phyloP scores from a whole-genome alignment of 1,284 basidiomycete species.

The Ustilago bromivora region DNA sequence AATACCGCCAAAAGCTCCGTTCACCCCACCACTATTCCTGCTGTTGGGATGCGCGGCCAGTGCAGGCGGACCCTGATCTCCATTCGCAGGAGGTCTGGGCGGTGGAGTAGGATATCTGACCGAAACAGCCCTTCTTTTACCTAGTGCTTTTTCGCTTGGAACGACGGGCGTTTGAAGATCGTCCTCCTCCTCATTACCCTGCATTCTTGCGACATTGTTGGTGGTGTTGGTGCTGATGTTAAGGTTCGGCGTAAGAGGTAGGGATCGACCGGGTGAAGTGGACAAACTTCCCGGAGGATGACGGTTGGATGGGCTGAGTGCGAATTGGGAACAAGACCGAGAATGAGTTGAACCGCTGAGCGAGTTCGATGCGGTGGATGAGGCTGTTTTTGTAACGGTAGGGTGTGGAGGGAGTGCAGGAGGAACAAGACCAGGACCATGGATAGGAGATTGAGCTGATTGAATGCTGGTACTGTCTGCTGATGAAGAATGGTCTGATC shows the following conservation, averaged over 20 bases:
- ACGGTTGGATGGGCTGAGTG: slow-evolving; percentile 1
- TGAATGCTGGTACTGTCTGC: slow-evolving; percentile 31
- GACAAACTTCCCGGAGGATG: neutral
- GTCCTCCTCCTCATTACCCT: slow-evolving; percentile 34
- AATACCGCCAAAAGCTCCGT: slow-evolving; percentile 1
- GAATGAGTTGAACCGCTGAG: neutral
- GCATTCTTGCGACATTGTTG: too few species aligned
- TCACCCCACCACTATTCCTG: slow-evolving; percentile 3
- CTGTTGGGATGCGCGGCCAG: slow-evolving; percentile 11
- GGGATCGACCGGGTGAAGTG: slow-evolving; percentile 2
- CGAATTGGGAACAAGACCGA: slow-evolving; percentile 3
- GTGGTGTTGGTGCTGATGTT: slow-evolving; percentile 11
- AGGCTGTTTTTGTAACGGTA: neutral
- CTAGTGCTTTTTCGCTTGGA: slow-evolving; percentile 60
- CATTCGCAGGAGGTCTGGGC: neutral
- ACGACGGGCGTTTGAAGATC: slow-evolving; percentile 51
- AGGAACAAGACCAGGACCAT: neutral
- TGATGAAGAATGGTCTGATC: slow-evolving; percentile 27
- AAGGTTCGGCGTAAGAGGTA: slow-evolving; percentile 22
- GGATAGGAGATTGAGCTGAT: slow-evolving; percentile 7
- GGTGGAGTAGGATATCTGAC: slow-evolving; percentile 35
- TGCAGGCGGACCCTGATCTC: neutral
- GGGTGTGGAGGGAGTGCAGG: slow-evolving; percentile 5
- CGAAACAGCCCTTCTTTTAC: slow-evolving; percentile 55
- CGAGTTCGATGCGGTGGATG: slow-evolving; percentile 8